phyloP scores from a whole-genome alignment of 495 filamentous ascomycete species.

The Aspergillus biplanus region DNA sequence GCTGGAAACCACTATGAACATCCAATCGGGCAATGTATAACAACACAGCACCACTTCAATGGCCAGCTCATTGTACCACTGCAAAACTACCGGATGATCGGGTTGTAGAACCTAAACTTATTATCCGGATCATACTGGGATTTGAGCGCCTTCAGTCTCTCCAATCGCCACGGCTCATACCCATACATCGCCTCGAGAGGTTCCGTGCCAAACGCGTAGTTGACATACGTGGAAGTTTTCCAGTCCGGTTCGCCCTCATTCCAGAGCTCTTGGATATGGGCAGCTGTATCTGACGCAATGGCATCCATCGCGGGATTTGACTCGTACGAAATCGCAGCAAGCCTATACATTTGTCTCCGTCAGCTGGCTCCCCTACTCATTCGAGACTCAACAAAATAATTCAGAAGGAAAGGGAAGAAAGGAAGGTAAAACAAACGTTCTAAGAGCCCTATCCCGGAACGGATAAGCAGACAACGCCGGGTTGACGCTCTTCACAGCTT shows the following conservation, averaged over 20 bases:
- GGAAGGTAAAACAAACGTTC: no score
- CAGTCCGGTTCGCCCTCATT: constrained; percentile 12
- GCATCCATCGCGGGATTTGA: no score
- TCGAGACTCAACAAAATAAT: no score
- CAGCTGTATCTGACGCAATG: background rate
- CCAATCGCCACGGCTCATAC: constrained; percentile 16
- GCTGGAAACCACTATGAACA: no score
- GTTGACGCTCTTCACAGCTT: background rate
- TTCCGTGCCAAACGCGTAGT: constrained; percentile 18
- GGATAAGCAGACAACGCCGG: constrained; percentile 2
- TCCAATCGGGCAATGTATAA: no score
- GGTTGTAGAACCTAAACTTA: constrained; percentile 16
- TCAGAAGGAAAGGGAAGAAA: no score
- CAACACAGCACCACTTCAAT: no score
- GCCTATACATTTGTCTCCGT: no score
- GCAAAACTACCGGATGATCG: background rate
- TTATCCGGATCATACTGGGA: constrained; percentile 18
- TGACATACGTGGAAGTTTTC: constrained; percentile 9
- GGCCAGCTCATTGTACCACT: no score
- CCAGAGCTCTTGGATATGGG: constrained; percentile 8
- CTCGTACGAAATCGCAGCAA: no score
- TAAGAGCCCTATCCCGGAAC: background rate
- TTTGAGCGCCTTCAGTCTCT: constrained; percentile 8
- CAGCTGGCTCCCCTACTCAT: no score
- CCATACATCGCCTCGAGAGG: constrained; percentile 11